Evolutionary conservation across 2,329 filamentous ascomycete genomes (phyloP).

Genomic region (Balansia obtecta): DNA sequence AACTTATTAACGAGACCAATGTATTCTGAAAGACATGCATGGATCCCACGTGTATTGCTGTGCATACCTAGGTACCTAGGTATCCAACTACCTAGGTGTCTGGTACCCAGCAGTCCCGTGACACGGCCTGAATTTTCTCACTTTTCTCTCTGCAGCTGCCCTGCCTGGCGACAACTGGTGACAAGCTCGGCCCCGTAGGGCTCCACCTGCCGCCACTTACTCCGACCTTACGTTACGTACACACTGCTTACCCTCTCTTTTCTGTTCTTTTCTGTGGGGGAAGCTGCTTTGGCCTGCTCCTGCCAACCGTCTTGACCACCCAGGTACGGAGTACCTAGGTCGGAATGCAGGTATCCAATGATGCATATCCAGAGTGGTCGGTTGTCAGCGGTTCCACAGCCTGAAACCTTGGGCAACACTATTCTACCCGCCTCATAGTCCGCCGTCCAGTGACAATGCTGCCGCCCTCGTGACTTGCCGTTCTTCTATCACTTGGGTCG

Average conservation of each 20-base stretch:
- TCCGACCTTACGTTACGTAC: too few relatives aligned
- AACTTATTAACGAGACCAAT: too few relatives aligned
- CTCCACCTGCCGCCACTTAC: neutral
- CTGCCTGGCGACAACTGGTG: neutral
- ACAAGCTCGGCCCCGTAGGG: neutral
- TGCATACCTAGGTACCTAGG: too few relatives aligned
- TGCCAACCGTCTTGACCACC: too few relatives aligned
- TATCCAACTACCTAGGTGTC: too few relatives aligned
- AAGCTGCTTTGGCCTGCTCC: neutral
- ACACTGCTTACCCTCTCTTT: too few relatives aligned
- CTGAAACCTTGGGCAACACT: neutral
- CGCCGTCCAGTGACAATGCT: neutral
- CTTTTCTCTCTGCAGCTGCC: slow-evolving; percentile 4
- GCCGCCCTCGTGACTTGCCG: slow-evolving; percentile 8
- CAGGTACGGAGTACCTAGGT: too few relatives aligned
- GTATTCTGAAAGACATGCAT: too few relatives aligned
- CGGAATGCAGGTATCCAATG: too few relatives aligned
- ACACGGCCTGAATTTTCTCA: neutral
- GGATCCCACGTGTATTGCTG: too few relatives aligned
- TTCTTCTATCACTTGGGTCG: slow-evolving; percentile 1
- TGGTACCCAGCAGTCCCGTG: too few relatives aligned
- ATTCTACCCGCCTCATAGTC: too few relatives aligned
- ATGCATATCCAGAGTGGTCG: neutral
- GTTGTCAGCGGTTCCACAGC: slow-evolving; percentile 7
- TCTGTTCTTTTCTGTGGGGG: slow-evolving; percentile 1